Evolutionary conservation across 768 basidiomycete genomes (phyloP), one percentile per base, ranked within the genome.

Genomic region (Calocybe indica): DNA sequence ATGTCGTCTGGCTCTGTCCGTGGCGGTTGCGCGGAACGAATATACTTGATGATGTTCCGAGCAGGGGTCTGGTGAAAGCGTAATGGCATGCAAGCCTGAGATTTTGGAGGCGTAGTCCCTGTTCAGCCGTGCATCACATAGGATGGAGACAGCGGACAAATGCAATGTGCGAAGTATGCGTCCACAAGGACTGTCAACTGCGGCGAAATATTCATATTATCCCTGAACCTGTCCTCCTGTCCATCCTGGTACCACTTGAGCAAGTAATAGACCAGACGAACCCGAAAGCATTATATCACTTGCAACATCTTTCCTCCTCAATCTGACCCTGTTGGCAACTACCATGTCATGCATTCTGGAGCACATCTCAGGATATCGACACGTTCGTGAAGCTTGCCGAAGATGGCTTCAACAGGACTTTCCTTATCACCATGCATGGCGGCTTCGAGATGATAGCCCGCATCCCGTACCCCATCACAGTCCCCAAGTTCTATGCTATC

Each of bases 101-200:
- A 91, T 83, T 64, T 92, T 91, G 28, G 88, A 84, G 8, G 83
- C 74, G 57, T 83, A 84, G 59, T 92, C 88, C 53, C 79, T 75
- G 50, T 85, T 85, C 13, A 92, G 64, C 12, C 90, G 82, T 9
- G 74, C 71, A 59, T 91, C 89, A 1, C 84, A 80, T 28, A 92
- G 78, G 32, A 85, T 70, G n/a, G 82, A 43, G 85, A 60, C 37
- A 80, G 69, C 12, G 74, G 70, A 8, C 85, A 86, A 2, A 79
- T 74, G 65, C 92, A 90, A 50, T 92, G 67, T 60, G 79, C 67
- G 84, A 86, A 92, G 66, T 92, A 92, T 58, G 90, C 89, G 66
- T 88, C 84, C n/a, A 86, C 79, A 41, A 92, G 73, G 4, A 74
- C 68, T 6, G 75, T 71, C 56, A 90, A 91, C 55, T 90, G 89